A percentile compares a stretch with the other conserved stretches of the same genome.
phyloP scores from a whole-genome alignment of 1,284 basidiomycete genomes.

The Moesziomyces aphidis region DNA sequence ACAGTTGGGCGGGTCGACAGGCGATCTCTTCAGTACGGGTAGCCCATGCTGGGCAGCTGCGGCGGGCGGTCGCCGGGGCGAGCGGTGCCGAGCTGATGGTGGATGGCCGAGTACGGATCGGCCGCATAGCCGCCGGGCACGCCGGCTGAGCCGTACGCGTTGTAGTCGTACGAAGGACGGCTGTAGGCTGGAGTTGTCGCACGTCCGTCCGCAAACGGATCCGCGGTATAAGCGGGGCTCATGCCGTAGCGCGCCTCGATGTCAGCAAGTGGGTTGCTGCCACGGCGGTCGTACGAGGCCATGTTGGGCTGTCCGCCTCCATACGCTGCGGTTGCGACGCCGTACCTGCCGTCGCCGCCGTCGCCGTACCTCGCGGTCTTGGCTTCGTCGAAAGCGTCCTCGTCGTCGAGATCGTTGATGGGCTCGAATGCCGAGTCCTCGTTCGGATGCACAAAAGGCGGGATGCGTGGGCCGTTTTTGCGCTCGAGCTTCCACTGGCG shows the following conservation, averaged over 20 bases:
- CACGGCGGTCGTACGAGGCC: constrained; percentile 40
- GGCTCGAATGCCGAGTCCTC: constrained; percentile 61
- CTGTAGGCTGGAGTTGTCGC: constrained; percentile 22
- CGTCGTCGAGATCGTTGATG: constrained; percentile 51
- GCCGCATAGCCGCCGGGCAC: constrained; percentile 20
- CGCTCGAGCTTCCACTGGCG: constrained; percentile 57
- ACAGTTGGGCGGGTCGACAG: background rate
- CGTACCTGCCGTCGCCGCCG: constrained; percentile 33
- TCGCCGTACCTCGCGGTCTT: constrained; percentile 45
- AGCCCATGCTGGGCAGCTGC: constrained; percentile 44
- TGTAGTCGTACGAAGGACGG: constrained; percentile 50
- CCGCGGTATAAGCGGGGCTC: constrained; percentile 18
- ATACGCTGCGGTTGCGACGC: constrained; percentile 4
- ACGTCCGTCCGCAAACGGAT: constrained; percentile 38
- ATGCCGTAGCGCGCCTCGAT: constrained; percentile 56
- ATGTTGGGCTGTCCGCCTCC: constrained; percentile 8
- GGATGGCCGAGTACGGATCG: constrained; percentile 50
- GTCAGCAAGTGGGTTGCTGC: constrained; percentile 46
- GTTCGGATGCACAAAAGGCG: constrained; percentile 58
- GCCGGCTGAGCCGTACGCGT: constrained; percentile 20
- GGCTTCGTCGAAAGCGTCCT: constrained; percentile 34
- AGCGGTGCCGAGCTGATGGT: constrained; percentile 38
- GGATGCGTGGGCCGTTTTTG: constrained; percentile 63
- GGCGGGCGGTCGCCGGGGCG: constrained; percentile 24
- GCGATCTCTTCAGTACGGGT: constrained; percentile 14